Base-by-base conservation (phyloP, 73 alveolate species). In the Durusdinium trenchii region DNA sequence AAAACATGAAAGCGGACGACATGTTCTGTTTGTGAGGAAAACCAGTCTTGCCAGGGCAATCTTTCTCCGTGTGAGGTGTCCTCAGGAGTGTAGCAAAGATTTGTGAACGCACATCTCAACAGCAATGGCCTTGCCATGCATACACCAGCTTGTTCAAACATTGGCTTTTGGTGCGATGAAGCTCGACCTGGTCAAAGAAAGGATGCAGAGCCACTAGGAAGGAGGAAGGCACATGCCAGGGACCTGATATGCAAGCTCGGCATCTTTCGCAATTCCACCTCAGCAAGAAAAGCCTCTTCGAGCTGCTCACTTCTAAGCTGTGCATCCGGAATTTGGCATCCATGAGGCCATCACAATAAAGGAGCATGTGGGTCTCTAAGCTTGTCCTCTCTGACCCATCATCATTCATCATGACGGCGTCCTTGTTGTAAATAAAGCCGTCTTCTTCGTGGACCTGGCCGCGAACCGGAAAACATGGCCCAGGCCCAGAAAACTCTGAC, bases 201-300 rank as follows among this genome's bases (percentile, higher is more conserved):
- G n/a, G n/a, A 52, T 2, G 26, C 54, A 75, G 57, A 38, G 26
- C 54, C 9, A 14, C 50, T n/a, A 14, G 54, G 51, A 38, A 6
- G n/a, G n/a, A n/a, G n/a, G n/a, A n/a, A n/a, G 6, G 36, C 85
- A 35, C 20, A 61, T 60, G 64, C 95, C 54, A 90, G 96, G 36
- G 4, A 45, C 96, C 45, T 90, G 62, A 86, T 90, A 90, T 7
- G 96, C 96, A 5, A 90, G 96, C 73, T 90, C 96, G 4, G 96
- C 96, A 26, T 90, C 96, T n/a, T 90, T 90, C 2, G 96, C 96
- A 32, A 90, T 90, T 36, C 96, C 96, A 47, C 96, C 96, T 90
- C 48, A 3, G 45, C 6, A 6, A 9, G 32, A 23, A 3, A 26
- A 40, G 20, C 18, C 12, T 28, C 35, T 47, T 12, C 57, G 30